These are phyloP conservation scores for Crepidotus variabilis DNA, from an alignment of 768 basidiomycete species.

Conservation along the genomic window DNA sequence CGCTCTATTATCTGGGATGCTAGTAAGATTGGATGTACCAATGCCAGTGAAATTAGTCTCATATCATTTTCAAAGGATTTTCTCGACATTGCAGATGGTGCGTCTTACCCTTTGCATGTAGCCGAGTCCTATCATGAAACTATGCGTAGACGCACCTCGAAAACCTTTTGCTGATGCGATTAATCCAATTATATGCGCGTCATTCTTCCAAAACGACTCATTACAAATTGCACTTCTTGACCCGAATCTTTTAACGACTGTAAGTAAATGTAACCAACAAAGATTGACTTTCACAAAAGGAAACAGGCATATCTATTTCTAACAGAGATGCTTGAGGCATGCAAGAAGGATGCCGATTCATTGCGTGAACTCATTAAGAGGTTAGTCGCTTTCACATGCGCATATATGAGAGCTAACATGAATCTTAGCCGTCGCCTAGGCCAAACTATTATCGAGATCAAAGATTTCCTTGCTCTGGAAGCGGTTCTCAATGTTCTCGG, in stretches of 20 bases:
- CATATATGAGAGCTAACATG: not conserved
- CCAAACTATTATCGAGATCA: constrained; percentile 39
- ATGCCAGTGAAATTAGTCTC: not conserved
- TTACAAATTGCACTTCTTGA: not conserved
- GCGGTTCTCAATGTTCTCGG: constrained; percentile 54
- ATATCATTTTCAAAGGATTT: constrained; percentile 16
- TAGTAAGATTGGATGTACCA: constrained; percentile 11
- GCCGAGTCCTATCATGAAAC: not conserved
- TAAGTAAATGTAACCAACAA: constrained; percentile 6
- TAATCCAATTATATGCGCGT: constrained; percentile 12
- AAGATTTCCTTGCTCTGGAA: constrained; percentile 59
- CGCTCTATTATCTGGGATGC: constrained; percentile 45
- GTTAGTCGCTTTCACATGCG: constrained; percentile 25
- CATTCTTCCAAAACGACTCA: constrained; percentile 12
- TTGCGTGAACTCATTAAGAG: constrained; percentile 50
- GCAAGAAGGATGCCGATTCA: constrained; percentile 38
- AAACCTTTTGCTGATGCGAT: constrained; percentile 10
- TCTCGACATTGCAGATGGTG: constrained; percentile 15
- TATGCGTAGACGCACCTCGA: constrained; percentile 2
- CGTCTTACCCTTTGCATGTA: constrained; percentile 4
- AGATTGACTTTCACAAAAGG: constrained; percentile 3
- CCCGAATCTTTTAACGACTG: constrained; percentile 22
- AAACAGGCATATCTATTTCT: constrained; percentile 51
- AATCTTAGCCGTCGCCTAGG: constrained; percentile 42
- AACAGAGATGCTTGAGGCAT: constrained; percentile 39